These are phyloP conservation scores for Kwoniella dejecticola DNA, from an alignment of 768 basidiomycete genomes.

Conservation along the genomic window DNA sequence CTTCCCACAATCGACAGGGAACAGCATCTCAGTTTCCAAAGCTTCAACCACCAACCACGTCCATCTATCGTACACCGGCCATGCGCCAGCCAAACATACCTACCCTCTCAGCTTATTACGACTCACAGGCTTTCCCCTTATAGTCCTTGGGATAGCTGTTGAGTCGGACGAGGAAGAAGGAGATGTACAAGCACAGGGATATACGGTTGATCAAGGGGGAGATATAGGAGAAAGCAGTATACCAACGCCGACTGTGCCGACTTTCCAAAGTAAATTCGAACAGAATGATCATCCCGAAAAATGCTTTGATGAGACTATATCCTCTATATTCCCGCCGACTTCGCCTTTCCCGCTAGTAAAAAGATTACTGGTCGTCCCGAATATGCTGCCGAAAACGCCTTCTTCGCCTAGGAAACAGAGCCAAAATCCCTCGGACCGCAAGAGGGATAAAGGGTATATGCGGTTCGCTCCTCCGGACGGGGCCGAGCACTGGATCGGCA, in stretches of 20 bases:
- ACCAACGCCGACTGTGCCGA: conserved; percentile 29
- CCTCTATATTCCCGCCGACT: conserved; percentile 68
- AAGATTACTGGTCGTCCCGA: conserved; percentile 35
- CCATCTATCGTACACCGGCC: conserved; percentile 75
- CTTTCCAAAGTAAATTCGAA: conserved; percentile 32
- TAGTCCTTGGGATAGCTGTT: conserved; percentile 78
- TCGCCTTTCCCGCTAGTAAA: conserved; percentile 75
- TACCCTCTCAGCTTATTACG: conserved; percentile 69
- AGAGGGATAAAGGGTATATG: conserved; percentile 63
- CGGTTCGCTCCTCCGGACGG: conserved; percentile 65
- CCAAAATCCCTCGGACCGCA: conserved; percentile 46
- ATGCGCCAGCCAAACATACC: conserved; percentile 72
- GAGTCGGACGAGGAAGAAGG: conserved; percentile 60
- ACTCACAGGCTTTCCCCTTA: conserved; percentile 71
- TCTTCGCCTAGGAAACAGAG: conserved; percentile 56
- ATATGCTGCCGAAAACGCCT: conserved; percentile 22
- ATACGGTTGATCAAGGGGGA: conserved; percentile 28
- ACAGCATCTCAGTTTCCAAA: conserved; percentile 53
- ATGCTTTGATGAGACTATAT: conserved; percentile 68
- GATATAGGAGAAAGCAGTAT: conserved; percentile 23
- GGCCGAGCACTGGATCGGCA: conserved; percentile 81
- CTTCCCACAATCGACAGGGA: conserved; percentile 73
- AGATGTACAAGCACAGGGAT: too few species aligned
- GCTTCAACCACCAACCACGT: conserved; percentile 69
- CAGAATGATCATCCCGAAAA: conserved; percentile 53